A percentile compares a stretch with the other conserved stretches of the same genome.
These are phyloP conservation scores for Aspergillus oerlinghausenensis DNA, from an alignment of 2,329 filamentous ascomycete species.

Conservation along the genomic window DNA sequence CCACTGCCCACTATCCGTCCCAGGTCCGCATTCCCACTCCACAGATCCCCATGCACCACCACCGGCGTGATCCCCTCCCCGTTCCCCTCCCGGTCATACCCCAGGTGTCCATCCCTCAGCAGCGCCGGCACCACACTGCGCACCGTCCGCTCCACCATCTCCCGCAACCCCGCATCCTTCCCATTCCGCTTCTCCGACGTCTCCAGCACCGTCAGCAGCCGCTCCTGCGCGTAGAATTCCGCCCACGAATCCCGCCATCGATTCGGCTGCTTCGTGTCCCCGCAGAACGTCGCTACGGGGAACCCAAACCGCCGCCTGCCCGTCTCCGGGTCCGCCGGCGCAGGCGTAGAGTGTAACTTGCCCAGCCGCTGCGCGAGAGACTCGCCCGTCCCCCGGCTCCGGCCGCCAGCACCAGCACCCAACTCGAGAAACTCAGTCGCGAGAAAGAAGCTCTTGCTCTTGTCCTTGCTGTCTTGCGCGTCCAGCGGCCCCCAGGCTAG, in stretches of 20 bases:
- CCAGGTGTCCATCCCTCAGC: slow-evolving; percentile 64
- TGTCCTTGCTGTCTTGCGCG: slow-evolving; percentile 15
- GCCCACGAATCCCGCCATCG: slow-evolving; percentile 69
- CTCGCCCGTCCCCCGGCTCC: slow-evolving; percentile 48
- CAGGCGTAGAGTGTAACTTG: slow-evolving; percentile 70
- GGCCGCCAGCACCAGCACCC: slow-evolving; percentile 45
- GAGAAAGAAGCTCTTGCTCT: slow-evolving; percentile 48
- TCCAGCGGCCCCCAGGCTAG: slow-evolving; percentile 64
- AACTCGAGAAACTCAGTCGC: slow-evolving; percentile 79
- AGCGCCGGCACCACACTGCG: slow-evolving; percentile 66
- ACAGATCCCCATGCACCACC: slow-evolving; percentile 86
- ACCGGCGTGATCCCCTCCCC: slow-evolving; percentile 65
- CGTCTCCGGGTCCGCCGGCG: slow-evolving; percentile 45
- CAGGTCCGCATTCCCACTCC: slow-evolving; percentile 75
- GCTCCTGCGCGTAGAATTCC: slow-evolving; percentile 75
- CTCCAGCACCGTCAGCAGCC: slow-evolving; percentile 62
- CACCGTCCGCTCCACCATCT: slow-evolving; percentile 62
- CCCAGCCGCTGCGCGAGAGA: slow-evolving; percentile 70
- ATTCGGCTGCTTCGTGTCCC: slow-evolving; percentile 78
- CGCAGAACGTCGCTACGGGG: slow-evolving; percentile 78
- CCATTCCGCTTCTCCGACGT: slow-evolving; percentile 60
- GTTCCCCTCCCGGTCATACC: slow-evolving; percentile 36
- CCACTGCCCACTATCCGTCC: slow-evolving; percentile 55
- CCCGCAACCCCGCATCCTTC: slow-evolving; percentile 55
- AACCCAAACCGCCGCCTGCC: slow-evolving; percentile 68